Base-by-base conservation (phyloP, 495 filamentous ascomycete species). In the Evernia prunastri region DNA sequence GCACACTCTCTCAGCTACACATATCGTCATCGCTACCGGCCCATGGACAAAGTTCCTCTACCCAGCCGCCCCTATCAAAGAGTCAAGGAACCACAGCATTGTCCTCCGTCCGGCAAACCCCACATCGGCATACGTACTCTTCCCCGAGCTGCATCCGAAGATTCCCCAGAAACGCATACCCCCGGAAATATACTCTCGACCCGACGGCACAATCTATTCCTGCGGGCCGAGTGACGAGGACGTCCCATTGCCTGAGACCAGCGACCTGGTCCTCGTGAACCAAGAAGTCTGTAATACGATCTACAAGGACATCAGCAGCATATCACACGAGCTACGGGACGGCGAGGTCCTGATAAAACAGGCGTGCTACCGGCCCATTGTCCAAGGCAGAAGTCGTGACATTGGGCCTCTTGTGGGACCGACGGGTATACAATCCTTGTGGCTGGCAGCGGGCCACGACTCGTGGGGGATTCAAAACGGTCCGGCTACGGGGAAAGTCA, bases 41-140 rank as follows among this genome's bases (percentile, higher is more conserved):
- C 45, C 45, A 25, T 49, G 45, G 58, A 59, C 58, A 12, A 59
- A 42, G 18, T 29, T 27, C 18, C 6, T 59, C 2, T 40, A 18
- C 6, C 58, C 58, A 42, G 35, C 23, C 5, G 58, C 58, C 27
- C 58, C 58, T 13, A 59, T 59, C 10, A 59, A 25, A 43, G 58
- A 59, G 36, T 59, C 58, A 10, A 59, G 58, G 33, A 59, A 59
- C n/a, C 58, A 59, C 33, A 59, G 58, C 58, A 59, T 59, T 8
- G 58, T 59, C 18, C 20, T 59, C 13, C 58, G 58, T 25, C 35
- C 58, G 20, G 23, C 13, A 23, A 59, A 59, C 3, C 58, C 58
- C 27, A 31, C 31, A 23, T 59, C 58, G 17, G 36, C 58, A 9
- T 59, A 59, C 20, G 58, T 59, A 2, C 33, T 59, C 6, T 59